Base-by-base conservation (phyloP, 164 flowering plant genomes). In the Cinnamomum chago region DNA sequence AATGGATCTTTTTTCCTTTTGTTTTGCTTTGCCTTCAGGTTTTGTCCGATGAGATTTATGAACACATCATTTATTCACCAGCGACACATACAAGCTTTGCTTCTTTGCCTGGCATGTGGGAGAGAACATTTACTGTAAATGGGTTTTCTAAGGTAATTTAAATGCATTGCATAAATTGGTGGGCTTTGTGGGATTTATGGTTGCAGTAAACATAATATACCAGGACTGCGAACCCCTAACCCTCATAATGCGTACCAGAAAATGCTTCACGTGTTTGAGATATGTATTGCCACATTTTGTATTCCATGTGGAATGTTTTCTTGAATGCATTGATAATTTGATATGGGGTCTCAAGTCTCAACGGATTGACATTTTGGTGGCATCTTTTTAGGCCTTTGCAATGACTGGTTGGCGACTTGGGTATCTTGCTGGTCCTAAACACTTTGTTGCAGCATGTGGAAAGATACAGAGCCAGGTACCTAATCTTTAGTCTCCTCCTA, bases 391-490 rank as follows among this genome's bases (percentile, higher is more conserved):
- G 98, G 90, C 98, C 71, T 95, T 95, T 80, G 97, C 99, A 71
- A 95, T 95, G 99, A 93, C 97, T 77, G 99, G 98, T 68, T 95
- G 98, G 99, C 85, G 98, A 74, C 97, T 95, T 80, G 99, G 99
- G 76, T 95, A 95, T 84, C 47, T 93, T 82, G 98, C 98, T 78
- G 99, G 92, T 76, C 97, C 98, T 23, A 90, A 87, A 76, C 96
- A 92, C 82, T 92, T 95, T 80, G 84, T 95, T 76, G 67, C 92
- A 22, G 98, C 98, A 23, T 93, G 96, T 76, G 85, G 82, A 58
- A 95, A 93, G 83, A 83, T 95, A 68, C 99, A 93, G 81, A 93
- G 98, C 80, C 99, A 95, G 97, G 99, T 93, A 86, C 62, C n/a
- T n/a, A 24, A 35, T 66, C 68, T 67, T 62, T 51, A 72, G 28